Percentiles rank a stretch among this genome's conserved stretches.
Conservation (phyloP, 805 yeast genomes). For the Yamadazyma insecticola region DNA sequence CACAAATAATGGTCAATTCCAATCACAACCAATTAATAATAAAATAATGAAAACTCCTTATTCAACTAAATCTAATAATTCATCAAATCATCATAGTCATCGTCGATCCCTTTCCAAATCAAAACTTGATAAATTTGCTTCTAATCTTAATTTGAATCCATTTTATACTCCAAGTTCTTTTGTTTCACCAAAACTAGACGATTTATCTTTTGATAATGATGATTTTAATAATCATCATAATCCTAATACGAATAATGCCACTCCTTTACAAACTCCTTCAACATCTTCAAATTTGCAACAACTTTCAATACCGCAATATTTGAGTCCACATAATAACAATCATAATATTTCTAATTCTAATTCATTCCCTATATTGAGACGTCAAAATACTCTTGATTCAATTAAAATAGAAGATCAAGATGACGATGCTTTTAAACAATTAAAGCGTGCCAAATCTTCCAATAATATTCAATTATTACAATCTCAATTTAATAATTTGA, state of each 20-base stretch:
- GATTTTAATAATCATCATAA: conserved; percentile 16
- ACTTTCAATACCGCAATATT: conserved; percentile 1
- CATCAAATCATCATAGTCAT: no score
- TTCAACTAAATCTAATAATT: no score
- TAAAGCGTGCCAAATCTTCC: conserved; percentile 33
- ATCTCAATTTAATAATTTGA: conserved; percentile 19
- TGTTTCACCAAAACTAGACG: conserved; percentile 20
- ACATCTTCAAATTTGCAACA: conserved; percentile 1
- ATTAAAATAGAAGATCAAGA: conserved; percentile 35
- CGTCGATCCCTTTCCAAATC: conserved; percentile 37
- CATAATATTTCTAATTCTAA: not conserved
- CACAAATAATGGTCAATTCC: no score
- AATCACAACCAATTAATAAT: no score
- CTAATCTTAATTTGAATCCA: conserved; percentile 22
- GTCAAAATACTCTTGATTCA: conserved; percentile 27
- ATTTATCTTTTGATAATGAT: conserved; percentile 13
- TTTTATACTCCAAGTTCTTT: conserved; percentile 25
- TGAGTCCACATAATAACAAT: conserved; percentile 1
- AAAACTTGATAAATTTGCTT: conserved; percentile 22
- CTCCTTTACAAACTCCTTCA: conserved; percentile 17
- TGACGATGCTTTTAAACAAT: conserved; percentile 39
- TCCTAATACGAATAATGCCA: conserved; percentile 3
- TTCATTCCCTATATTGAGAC: conserved; percentile 11
- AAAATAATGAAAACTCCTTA: conserved; percentile 35
- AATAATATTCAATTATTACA: conserved; percentile 20